Evolutionary conservation across 2,329 filamentous ascomycete genomes (phyloP).

Genomic region (Alternaria brassicae): DNA sequence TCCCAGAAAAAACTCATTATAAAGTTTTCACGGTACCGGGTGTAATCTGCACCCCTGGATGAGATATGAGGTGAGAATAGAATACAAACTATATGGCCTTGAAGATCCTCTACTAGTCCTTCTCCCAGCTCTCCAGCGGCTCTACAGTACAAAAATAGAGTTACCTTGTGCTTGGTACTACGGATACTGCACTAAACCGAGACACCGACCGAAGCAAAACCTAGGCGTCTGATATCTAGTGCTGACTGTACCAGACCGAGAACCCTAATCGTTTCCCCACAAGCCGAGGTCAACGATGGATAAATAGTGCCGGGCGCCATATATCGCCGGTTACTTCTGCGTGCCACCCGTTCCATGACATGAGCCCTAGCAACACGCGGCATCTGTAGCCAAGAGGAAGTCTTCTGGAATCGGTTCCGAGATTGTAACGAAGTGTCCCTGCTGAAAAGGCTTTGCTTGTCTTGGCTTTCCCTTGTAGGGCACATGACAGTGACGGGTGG

Average conservation of each 20-base stretch:
- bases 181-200: no score
- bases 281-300: neutral
- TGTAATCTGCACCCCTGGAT: no score
- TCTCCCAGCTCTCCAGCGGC: neutral
- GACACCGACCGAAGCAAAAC: no score
- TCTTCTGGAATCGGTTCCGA: neutral
- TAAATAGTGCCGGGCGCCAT: neutral
- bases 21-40: no score
- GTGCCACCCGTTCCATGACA: neutral
- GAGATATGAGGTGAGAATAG: neutral
- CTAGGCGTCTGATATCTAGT: neutral
- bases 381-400: neutral
- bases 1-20: no score
- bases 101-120: neutral
- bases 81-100: neutral
- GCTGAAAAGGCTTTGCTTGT: neutral
- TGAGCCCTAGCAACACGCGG: neutral
- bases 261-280: neutral
- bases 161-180: no score
- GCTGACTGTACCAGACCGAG: neutral
- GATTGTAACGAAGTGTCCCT: neutral
- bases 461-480: slow-evolving; percentile 1
- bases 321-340: neutral
- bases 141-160: neutral
- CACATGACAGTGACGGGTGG: neutral